A percentile compares a stretch with the other conserved stretches of the same genome.
These are phyloP conservation scores for Leishmania braziliensis DNA, from an alignment of 208 protist species.

Conservation along the genomic window DNA sequence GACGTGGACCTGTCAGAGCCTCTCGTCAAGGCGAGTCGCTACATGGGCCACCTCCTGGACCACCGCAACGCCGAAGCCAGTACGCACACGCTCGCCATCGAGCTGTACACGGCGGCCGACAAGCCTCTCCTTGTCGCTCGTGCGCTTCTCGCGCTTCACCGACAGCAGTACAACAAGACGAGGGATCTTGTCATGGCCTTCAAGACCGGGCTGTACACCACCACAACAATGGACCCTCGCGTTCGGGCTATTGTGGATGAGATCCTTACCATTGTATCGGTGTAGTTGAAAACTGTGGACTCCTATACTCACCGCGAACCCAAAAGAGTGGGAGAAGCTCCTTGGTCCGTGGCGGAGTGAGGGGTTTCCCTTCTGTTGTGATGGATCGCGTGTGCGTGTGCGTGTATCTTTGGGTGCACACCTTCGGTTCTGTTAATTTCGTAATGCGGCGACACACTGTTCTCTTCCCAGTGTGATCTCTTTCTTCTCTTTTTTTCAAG, in stretches of 20 bases:
- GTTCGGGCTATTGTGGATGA: slow-evolving; percentile 64
- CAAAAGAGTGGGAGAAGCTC: background rate
- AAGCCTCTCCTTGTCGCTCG: slow-evolving; percentile 75
- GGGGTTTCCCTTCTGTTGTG: background rate
- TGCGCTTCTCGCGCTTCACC: slow-evolving; percentile 48
- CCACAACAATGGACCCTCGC: slow-evolving; percentile 43
- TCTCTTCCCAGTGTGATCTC: background rate
- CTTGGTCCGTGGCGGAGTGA: background rate
- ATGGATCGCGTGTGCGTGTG: background rate
- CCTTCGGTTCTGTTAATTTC: background rate
- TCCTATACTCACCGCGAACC: background rate
- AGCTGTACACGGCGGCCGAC: slow-evolving; percentile 62
- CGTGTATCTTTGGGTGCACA: background rate
- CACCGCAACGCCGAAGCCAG: slow-evolving; percentile 41
- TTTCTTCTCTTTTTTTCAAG: background rate
- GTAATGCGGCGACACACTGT: background rate
- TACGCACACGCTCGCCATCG: slow-evolving; percentile 70
- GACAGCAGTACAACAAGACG: slow-evolving; percentile 36
- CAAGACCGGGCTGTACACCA: slow-evolving; percentile 38
- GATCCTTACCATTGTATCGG: slow-evolving; percentile 20
- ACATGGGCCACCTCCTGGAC: slow-evolving; percentile 62
- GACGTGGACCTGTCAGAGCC: slow-evolving; percentile 73
- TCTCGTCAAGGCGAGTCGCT: slow-evolving; percentile 75
- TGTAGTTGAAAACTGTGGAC: background rate
- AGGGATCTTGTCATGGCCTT: slow-evolving; percentile 44